Conservation (phyloP, 2,329 filamentous ascomycete species). For the Cercospora sesami region DNA sequence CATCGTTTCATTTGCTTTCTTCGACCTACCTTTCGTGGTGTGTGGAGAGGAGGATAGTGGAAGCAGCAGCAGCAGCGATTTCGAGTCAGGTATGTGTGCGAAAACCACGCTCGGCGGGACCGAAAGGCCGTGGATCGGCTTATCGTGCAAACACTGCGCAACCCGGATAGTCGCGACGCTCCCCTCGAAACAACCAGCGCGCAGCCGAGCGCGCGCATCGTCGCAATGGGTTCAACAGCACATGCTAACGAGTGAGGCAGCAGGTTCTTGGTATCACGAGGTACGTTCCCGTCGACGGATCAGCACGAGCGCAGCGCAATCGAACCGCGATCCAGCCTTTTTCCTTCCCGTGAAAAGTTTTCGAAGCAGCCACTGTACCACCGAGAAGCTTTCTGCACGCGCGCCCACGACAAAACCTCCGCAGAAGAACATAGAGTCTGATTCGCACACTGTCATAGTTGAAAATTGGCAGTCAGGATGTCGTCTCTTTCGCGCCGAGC, state of each 20-base stretch:
- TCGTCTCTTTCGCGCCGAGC: conserved; percentile 56
- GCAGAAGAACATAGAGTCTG: conserved; percentile 15
- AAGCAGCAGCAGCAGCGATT: conserved; percentile 7
- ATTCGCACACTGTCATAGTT: conserved; percentile 21
- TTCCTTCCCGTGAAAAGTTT: conserved; percentile 16
- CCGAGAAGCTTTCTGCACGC: background rate
- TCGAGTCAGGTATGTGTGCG: background rate
- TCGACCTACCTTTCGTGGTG: conserved; percentile 14
- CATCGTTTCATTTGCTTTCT: conserved; percentile 9
- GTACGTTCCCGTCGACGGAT: conserved; percentile 19
- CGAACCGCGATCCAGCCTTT: conserved; percentile 6
- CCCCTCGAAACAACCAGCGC: background rate
- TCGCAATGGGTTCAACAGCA: background rate
- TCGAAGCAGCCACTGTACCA: conserved; percentile 19
- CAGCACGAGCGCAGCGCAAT: conserved; percentile 4
- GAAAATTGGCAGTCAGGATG: conserved; percentile 41
- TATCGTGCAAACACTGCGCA: background rate
- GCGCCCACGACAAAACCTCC: conserved; percentile 5
- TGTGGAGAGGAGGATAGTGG: conserved; percentile 15
- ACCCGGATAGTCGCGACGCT: conserved; percentile 3
- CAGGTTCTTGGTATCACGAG: conserved; percentile 27
- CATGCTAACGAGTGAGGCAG: conserved; percentile 20
- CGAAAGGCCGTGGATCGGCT: conserved; percentile 5
- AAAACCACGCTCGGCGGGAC: background rate
- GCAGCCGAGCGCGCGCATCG: background rate